These are phyloP conservation scores for Chaetomiaceae sp. DNA, from an alignment of 2,329 filamentous ascomycete species.

Conservation along the genomic window DNA sequence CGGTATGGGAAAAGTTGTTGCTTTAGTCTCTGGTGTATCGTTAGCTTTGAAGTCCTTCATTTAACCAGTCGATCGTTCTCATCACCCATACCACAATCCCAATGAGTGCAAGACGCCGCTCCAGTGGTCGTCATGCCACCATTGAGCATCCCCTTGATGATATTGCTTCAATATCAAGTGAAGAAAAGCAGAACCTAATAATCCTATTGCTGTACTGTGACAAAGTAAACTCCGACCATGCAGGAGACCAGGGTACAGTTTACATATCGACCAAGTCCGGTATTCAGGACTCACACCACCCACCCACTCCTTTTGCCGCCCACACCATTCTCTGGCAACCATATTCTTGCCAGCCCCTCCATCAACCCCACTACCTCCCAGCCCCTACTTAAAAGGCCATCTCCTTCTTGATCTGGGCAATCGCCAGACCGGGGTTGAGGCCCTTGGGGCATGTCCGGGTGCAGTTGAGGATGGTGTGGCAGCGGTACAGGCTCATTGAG, in stretches of 20 bases:
- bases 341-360: neutral
- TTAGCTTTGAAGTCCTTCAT: neutral
- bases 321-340: neutral
- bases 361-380: neutral
- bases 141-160: neutral
- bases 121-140: neutral
- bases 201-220: constrained; percentile 23
- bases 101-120: too few relatives aligned
- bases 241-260: constrained; percentile 29
- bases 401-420: constrained; percentile 98
- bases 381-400: constrained; percentile 57
- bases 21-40: too few relatives aligned
- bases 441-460: constrained; percentile 97
- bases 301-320: constrained; percentile 9
- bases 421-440: constrained; percentile 88
- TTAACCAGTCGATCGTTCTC: neutral
- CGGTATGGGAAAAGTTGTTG: neutral
- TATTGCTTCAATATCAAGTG: neutral
- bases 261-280: constrained; percentile 24
- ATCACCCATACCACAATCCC: too few relatives aligned
- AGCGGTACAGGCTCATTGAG: constrained; percentile 97
- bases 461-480: constrained; percentile 99
- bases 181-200: neutral
- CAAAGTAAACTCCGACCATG: constrained; percentile 34
- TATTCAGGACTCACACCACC: constrained; percentile 6